Base-by-base conservation (phyloP, 2,329 filamentous ascomycete species). In the Rachicladosporium sp. region DNA sequence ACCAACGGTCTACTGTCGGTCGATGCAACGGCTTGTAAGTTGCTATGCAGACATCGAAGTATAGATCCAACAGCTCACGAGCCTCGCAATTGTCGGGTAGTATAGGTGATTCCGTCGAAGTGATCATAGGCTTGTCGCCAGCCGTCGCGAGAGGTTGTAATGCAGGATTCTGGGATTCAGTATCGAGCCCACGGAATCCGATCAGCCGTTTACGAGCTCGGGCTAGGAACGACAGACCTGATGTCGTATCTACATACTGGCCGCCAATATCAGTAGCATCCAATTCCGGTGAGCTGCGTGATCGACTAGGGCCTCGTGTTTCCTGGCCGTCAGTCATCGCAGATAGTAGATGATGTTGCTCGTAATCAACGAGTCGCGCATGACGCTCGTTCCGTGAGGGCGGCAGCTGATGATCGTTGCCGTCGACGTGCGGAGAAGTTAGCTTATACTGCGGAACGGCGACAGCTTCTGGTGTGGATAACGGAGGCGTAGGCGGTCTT, bases 131-230 rank as follows among this genome's bases (percentile, higher is more conserved):
- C 13, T 64, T 68, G 45, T 74, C 71, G 0, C 70, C 70, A 15
- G 70, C 70, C 43, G 63, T 61, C 41, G 65, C 66, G 1, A 72
- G 56, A 0, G 63, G 60, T 12, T 72, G 69, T 21, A 63, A 27
- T 9, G 36, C 35, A 5, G 31, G 29, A 19, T 61, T 13, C 62
- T 61, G 27, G 50, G 35, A 21, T 4, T 27, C 27, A 2, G 19
- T 13, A 3, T 55, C 52, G 0, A 55, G 58, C 12, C 46, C 57
- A 32, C 62, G 64, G 67, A 77, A 37, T 68, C 78, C 34, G 66
- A 78, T 46, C 51, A 84, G 40, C 67, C 80, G 61, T 67, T 80
- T 56, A 78, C 82, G 66, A 69, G 80, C 64, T 67, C 80, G 76
- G 57, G 82, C 47, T 64, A 84, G 58, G 61, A 80, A 67, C 48